Evolutionary conservation across 2,329 filamentous ascomycete species (phyloP), one percentile per base, ranked within the genome.

Genomic region (Ploettnerulaceae sp.): DNA sequence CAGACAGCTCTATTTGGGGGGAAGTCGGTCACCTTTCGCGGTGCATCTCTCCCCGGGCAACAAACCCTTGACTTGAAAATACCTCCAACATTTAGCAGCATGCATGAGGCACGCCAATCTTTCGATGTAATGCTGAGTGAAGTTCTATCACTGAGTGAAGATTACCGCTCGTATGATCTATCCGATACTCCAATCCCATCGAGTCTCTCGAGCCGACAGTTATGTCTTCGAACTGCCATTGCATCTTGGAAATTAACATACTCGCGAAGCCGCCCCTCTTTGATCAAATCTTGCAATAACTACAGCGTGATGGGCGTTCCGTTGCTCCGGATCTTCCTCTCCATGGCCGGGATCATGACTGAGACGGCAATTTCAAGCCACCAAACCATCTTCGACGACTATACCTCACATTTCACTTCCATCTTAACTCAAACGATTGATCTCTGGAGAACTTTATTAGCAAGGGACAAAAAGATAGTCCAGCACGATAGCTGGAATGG

Each of bases 401-500:
- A 42, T 14, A 42, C 28, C 12, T 22, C 39, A 2, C 39, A 42
- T 14, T 42, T 42, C 29, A 42, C 39, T 11, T 42, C 39, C 6
- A 42, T 42, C n/a, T 14, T 42, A 4, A 34, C 39, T 5, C 39
- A 42, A 8, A 42, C 39, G 14, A 4, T 42, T 4, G 7, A n/a
- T 7, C n/a, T 42, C 11, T 29, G 32, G 9, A 42, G 11, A 12
- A 7, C 6, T n/a, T n/a, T n/a, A n/a, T n/a, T n/a, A n/a, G n/a
- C n/a, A n/a, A n/a, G 2, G 7, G 32, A 35, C 2, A 17, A 2
- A 7, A 18, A 21, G 2, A 11, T 35, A n/a, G 15, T 2, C 15
- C 3, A 14, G 12, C 2, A 15, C 26, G 8, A 14, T 24, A 7
- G 29, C 20, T 15, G 39, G 20, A n/a, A n/a, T n/a, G n/a, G n/a